Evolutionary conservation across 352 stramenopile species (phyloP), one percentile per base, ranked within the genome.

Genomic region (Phytopythium sindhum): DNA sequence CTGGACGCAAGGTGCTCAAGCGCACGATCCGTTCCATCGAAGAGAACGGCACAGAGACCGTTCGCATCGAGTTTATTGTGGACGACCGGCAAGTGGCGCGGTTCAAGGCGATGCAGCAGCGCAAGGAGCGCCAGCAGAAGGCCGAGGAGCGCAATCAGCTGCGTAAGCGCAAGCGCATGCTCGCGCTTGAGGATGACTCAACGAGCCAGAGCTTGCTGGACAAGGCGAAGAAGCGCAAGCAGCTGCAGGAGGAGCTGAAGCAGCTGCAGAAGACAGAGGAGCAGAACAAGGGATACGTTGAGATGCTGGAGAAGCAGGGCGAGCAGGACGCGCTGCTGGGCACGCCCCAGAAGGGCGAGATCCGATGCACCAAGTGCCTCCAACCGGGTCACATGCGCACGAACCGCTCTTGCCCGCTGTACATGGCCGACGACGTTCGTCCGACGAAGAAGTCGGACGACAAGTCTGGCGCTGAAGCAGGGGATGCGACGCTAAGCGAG

Each of bases 241-340:
- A 95, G 55, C 65, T 95, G 28, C 80, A 92, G 66, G 86, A 93
- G 52, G 86, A 95, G 63, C 61, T 95, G n/a, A 95, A 93, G 65
- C 83, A 92, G 59, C 66, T 93, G 11, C 69, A 90, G 62, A 90
- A 86, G 59, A 95, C 84, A 1, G 83, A 95, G 66, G 80, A 81
- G 42, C 80, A 91, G 29, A 95, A 92, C 68, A 89, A 86, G 61
- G 84, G 84, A 10, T 95, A 95, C 47, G 75, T 90, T 33, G 84
- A 91, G 69, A 88, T 91, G 79, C 78, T 95, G 21, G 76, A 93
- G 61, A 89, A 91, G 37, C 73, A 81, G 42, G 80, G 82, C 31
- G 82, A 94, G 48, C 69, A 73, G n/a, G 64, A 35, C n/a, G 68
- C 69, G 29, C 26, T 61, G 24, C 60, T 26, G 17, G 78, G 75